These are phyloP conservation scores for Ormosia semicastrata DNA, from an alignment of 306 rosid species.

Conservation along the genomic window DNA sequence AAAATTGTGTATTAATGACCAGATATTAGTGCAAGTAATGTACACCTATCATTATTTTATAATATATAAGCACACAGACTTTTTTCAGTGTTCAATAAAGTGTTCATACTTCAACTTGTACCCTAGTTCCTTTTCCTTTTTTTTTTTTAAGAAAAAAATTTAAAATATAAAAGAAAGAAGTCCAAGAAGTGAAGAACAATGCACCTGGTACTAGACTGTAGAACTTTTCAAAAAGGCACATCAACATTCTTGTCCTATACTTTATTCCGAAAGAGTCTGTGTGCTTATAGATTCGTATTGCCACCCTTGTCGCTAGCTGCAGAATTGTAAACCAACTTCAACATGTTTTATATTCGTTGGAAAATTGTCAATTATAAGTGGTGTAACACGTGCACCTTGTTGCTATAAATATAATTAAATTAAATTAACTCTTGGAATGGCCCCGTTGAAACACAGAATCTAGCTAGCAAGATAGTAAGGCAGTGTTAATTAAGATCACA, in stretches of 20 bases:
- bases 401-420: background rate
- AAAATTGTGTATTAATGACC: background rate
- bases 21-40: background rate
- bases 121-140: background rate
- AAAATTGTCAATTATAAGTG: constrained; percentile 1
- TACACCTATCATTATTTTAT: background rate
- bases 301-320: background rate
- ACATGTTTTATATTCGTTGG: background rate
- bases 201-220: constrained; percentile 16
- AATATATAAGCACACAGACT: background rate
- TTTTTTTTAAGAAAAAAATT: background rate
- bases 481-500: background rate
- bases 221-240: background rate
- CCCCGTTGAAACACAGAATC: background rate
- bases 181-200: constrained; percentile 24
- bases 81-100: background rate
- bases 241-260: constrained; percentile 6
- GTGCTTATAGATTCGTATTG: constrained; percentile 6
- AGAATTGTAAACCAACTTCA: constrained; percentile 13
- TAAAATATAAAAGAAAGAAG: background rate
- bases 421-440: background rate
- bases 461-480: background rate
- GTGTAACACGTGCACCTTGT: background rate
- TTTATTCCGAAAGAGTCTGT: background rate
- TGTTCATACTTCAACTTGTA: background rate